Base-by-base conservation (phyloP, 352 stramenopile species). In the Plasmopara halstedii region DNA sequence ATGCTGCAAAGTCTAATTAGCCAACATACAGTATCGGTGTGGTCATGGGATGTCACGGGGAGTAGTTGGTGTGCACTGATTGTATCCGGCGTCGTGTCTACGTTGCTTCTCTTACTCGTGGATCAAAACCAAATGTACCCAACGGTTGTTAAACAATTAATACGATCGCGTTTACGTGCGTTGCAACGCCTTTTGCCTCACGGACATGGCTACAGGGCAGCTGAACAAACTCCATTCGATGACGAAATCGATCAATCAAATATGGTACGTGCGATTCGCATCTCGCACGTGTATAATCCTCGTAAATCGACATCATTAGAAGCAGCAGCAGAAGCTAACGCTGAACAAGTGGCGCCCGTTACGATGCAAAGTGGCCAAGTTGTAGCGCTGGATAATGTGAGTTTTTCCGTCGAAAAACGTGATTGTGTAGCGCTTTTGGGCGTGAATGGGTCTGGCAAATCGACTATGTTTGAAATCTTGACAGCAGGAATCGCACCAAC, bases 381-480 rank as follows among this genome's bases (percentile, higher is more conserved):
- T 6, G 66, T 90, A 8, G 80, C 80, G 3, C 37, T 89, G 9
- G 50, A 85, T 25, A 62, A 88, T 33, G 67, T 97, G 6, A 88
- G 68, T 48, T 85, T 97, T 33, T 65, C 67, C 0, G 88, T 98
- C 3, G 68, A 88, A 29, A 67, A 72, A 20, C 81, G 89, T 15
- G 83, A 97, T 50, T 91, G 91, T 42, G 88, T 98, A 14, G 92
- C 90, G 1, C 51, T 98, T 3, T 59, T 98, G 11, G 94, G 94
- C 2, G 83, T 96, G 34, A 98, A 98, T 59, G 94, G 93, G 2
- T 93, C 89, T 13, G 91, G 93, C n/a, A 98, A 98, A 61, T 98
- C 95, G 14, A 98, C 96, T 2, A 97, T 95, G 38, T 98, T 99
- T 50, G 79, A 89, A 46, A 96, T 98, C 41, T 56, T 99, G 17